A percentile compares a stretch with the other conserved stretches of the same genome.
phyloP scores from a whole-genome alignment of 2,329 filamentous ascomycete genomes.

The Epichloe glyceriae region DNA sequence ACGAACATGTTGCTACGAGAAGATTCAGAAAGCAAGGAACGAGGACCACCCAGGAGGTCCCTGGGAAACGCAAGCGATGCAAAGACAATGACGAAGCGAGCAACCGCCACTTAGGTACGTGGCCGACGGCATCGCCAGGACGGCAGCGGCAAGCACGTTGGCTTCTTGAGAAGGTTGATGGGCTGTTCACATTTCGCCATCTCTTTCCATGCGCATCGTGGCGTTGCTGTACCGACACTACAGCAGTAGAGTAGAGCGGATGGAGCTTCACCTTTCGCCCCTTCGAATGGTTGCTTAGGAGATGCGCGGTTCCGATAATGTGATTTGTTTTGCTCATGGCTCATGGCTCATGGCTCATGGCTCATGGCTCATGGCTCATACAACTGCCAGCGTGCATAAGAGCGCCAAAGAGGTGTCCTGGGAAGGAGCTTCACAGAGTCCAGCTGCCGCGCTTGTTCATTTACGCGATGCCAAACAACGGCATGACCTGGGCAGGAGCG shows the following conservation, averaged over 20 bases:
- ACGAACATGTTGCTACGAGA: slow-evolving; percentile 2
- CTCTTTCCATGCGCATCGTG: background rate
- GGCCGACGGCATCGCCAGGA: background rate
- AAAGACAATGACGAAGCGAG: background rate
- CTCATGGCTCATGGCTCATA: background rate
- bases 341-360: background rate
- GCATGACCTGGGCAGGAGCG: background rate
- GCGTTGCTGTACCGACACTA: background rate
- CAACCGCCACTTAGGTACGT: background rate
- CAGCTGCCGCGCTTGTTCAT: background rate
- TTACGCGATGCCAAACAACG: background rate
- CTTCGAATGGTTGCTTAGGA: background rate
- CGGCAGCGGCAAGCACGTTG: slow-evolving; percentile 1
- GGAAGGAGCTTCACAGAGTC: background rate
- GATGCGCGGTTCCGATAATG: background rate
- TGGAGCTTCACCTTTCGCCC: background rate
- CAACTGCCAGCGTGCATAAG: background rate
- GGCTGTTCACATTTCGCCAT: background rate
- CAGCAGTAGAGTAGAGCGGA: background rate
- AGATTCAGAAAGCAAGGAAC: background rate
- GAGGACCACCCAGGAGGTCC: background rate
- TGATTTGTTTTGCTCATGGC: background rate
- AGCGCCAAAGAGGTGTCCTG: background rate
- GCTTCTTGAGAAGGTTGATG: background rate
- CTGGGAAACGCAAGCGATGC: background rate